Evolutionary conservation across 192 early-diverging fungal species (phyloP).

Genomic region (Allomyces macrogynus): DNA sequence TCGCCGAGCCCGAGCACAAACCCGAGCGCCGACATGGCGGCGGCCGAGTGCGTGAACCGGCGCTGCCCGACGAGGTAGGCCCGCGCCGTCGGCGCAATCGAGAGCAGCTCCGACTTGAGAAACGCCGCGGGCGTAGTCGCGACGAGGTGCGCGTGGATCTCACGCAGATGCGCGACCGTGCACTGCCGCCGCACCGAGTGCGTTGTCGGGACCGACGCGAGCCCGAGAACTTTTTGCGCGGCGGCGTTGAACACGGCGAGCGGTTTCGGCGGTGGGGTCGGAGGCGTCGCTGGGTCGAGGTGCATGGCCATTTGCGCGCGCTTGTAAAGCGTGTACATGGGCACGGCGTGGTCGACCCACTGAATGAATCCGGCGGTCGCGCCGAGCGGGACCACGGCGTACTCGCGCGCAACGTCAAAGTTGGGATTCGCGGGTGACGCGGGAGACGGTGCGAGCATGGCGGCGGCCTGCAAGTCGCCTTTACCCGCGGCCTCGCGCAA

Average conservation of each 20-base stretch:
- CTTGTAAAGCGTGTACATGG: conserved; percentile 55
- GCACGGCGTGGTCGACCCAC: conserved; percentile 70
- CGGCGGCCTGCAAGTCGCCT: conserved; percentile 22
- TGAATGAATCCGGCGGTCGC: conserved; percentile 79
- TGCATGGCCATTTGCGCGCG: conserved; percentile 39
- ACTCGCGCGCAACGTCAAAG: conserved; percentile 21
- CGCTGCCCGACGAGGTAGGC: neutral
- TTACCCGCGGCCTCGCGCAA: conserved; percentile 8
- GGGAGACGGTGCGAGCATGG: conserved; percentile 13
- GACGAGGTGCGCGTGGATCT: neutral
- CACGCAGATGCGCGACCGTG: neutral
- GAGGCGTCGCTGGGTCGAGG: neutral
- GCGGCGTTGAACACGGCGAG: neutral
- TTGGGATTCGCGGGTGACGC: conserved; percentile 6
- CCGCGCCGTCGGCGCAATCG: neutral
- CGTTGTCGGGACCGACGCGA: neutral
- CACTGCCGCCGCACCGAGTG: neutral
- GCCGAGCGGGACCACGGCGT: conserved; percentile 72
- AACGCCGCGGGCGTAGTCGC: neutral
- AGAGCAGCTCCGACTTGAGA: neutral
- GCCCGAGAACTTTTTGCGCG: neutral
- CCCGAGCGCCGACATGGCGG: conserved; percentile 42
- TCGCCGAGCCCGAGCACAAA: conserved; percentile 48
- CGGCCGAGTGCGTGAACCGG: conserved; percentile 25
- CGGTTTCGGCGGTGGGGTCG: neutral